Conservation (phyloP, 371 early-diverging fungal genomes). For the Lichtheimia ramosa region DNA sequence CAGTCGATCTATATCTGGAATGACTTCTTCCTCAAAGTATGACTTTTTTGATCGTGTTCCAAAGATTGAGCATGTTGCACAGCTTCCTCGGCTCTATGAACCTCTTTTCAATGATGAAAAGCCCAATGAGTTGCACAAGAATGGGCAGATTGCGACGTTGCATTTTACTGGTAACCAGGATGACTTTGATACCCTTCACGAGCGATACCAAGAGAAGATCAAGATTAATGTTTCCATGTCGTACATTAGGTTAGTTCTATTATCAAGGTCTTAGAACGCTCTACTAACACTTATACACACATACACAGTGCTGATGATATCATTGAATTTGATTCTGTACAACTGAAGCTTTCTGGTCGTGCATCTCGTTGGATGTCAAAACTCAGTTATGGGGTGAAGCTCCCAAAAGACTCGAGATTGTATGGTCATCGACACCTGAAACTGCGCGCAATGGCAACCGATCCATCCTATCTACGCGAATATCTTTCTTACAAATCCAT, state of each 20-base stretch:
- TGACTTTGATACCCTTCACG: neutral
- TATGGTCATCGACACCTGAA: slow-evolving; percentile 24
- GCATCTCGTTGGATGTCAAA: slow-evolving; percentile 27
- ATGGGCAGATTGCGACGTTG: neutral
- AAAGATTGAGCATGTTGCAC: neutral
- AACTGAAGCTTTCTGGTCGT: slow-evolving; percentile 28
- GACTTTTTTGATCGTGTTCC: neutral
- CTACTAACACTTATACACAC: no score
- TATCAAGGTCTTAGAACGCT: no score
- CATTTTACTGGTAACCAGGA: neutral
- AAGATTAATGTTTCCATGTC: no score
- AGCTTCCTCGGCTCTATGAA: neutral
- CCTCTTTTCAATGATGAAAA: neutral
- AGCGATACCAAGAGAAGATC: neutral
- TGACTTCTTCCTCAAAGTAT: neutral
- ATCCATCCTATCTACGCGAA: slow-evolving; percentile 41
- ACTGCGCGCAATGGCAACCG: slow-evolving; percentile 26
- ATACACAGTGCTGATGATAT: neutral
- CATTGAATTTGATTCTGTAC: slow-evolving; percentile 12
- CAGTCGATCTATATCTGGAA: neutral
- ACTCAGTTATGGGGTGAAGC: slow-evolving; percentile 28
- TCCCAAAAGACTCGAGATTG: slow-evolving; percentile 13
- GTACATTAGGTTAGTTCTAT: no score
- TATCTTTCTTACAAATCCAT: slow-evolving; percentile 11
- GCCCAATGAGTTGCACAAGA: neutral